Percentiles rank a stretch among this genome's conserved stretches.
These are phyloP conservation scores for Patellaria atrata DNA, from an alignment of 495 filamentous ascomycete species.

Conservation along the genomic window DNA sequence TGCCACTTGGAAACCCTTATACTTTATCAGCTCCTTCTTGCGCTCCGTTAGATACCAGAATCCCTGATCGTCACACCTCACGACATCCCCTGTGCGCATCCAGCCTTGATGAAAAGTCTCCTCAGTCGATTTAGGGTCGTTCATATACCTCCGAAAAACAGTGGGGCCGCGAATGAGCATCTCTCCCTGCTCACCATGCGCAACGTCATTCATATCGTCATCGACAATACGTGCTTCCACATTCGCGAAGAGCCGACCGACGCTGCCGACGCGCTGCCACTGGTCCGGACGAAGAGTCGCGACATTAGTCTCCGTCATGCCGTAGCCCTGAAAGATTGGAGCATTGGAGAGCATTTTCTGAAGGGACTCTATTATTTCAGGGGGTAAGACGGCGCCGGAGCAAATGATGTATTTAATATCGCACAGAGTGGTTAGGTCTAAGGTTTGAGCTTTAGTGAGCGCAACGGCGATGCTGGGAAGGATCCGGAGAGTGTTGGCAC, in stretches of 20 bases:
- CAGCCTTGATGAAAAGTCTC: constrained; percentile 10
- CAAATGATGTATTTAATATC: constrained; percentile 8
- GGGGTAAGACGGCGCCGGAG: constrained; percentile 8
- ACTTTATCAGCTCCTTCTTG: constrained; percentile 32
- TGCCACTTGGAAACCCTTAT: constrained; percentile 34
- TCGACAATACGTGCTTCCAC: constrained; percentile 12
- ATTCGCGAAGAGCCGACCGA: constrained; percentile 4
- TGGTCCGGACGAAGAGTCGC: constrained; percentile 7
- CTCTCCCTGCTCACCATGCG: constrained; percentile 6
- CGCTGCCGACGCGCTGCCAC: constrained; percentile 5
- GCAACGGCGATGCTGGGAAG: constrained; percentile 7
- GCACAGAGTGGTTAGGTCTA: constrained; percentile 7
- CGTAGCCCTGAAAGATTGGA: constrained; percentile 11
- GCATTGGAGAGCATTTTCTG: constrained; percentile 7
- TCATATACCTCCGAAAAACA: constrained; percentile 9
- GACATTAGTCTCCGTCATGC: constrained; percentile 4
- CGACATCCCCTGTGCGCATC: constrained; percentile 26
- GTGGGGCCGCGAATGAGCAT: constrained; percentile 7
- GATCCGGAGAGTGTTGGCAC: constrained; percentile 3
- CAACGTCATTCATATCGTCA: constrained; percentile 6
- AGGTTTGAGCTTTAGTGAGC: constrained; percentile 4
- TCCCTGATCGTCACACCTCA: constrained; percentile 22
- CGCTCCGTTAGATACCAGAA: constrained; percentile 30
- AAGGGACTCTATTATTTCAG: constrained; percentile 6
- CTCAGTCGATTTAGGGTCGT: constrained; percentile 5